Base-by-base conservation (phyloP, 306 rosid genomes). In the Rosa multiflora region DNA sequence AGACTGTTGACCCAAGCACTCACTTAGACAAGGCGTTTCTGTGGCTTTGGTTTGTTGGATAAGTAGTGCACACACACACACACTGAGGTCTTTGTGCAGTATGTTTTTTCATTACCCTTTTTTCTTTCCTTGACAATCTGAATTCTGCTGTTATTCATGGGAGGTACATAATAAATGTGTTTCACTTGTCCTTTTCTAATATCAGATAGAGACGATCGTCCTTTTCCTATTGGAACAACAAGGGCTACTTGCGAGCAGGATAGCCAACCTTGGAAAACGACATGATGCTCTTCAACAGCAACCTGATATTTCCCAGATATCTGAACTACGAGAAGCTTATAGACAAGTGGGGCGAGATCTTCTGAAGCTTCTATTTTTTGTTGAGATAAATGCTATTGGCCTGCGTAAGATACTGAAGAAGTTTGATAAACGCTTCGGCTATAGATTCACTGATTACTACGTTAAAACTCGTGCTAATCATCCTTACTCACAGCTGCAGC, bases 401-500 rank as follows among this genome's bases (percentile, higher is more conserved):
- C 88, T 96, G 88, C 98, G 98, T 44, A 96, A 96, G 91, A 96
- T 96, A 82, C 86, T 96, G 88, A 96, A 96, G 89, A 96, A 96
- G 86, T 96, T 96, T 76, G 99, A 96, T 80, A 96, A 96, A 81
- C 98, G 98, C 76, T 90, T 96, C 80, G 91, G 99, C 81, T 90
- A 89, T 77, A 87, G 90, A 81, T 96, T 96, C 88, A 93, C 99
- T 9, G 92, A 96, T 78, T 90, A 93, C 83, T 96, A 93, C 75
- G 97, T 96, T 78, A 89, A 90, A 85, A 96, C 99, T 62, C 97
- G 99, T 35, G 97, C 99, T 62, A 96, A 96, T 85, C 99, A 96
- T 86, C 99, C 99, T 21, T 96, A 91, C 85, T 96, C 99, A 37
- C 99, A 93, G 86, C 90, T 96, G 82, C 99, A 96, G 82, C 98